These are phyloP conservation scores for Entophlyctis helioformis DNA, from an alignment of 192 early-diverging fungal genomes.

Conservation along the genomic window DNA sequence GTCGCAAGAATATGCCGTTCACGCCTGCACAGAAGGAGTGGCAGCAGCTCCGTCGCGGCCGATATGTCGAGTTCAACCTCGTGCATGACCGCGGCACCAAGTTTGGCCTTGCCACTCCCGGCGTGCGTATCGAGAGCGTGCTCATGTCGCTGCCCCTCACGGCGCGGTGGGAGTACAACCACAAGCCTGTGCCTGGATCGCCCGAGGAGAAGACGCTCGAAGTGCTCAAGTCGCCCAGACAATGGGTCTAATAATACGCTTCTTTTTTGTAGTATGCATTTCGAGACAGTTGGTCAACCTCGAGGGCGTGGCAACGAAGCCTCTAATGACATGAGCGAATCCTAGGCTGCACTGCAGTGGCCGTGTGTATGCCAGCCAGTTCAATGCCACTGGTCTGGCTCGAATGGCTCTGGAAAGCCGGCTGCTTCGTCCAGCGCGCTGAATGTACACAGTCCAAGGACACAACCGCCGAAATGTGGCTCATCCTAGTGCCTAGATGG, in stretches of 20 bases:
- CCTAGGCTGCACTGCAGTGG: no score
- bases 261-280: no score
- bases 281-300: no score
- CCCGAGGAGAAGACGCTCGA: conserved; percentile 65
- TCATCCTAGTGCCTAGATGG: no score
- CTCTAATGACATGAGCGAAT: no score
- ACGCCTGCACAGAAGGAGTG: conserved; percentile 68
- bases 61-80: conserved; percentile 97
- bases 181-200: conserved; percentile 52
- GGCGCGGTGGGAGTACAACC: conserved; percentile 92
- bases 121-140: conserved; percentile 90
- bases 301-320: no score
- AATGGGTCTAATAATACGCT: conserved; percentile 70
- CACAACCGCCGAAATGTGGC: no score
- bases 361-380: no score
- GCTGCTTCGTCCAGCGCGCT: no score
- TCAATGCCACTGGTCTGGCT: no score
- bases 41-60: conserved; percentile 91
- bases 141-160: conserved; percentile 87
- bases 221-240: conserved; percentile 62
- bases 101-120: conserved; percentile 93
- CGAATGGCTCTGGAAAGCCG: no score
- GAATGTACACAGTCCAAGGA: no score
- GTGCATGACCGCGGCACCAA: conserved; percentile 96
- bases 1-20: conserved; percentile 68